Percentiles rank a stretch among this genome's conserved stretches.
Conservation (phyloP, 2,329 filamentous ascomycete genomes). For the Trichoderma guizhouense region DNA sequence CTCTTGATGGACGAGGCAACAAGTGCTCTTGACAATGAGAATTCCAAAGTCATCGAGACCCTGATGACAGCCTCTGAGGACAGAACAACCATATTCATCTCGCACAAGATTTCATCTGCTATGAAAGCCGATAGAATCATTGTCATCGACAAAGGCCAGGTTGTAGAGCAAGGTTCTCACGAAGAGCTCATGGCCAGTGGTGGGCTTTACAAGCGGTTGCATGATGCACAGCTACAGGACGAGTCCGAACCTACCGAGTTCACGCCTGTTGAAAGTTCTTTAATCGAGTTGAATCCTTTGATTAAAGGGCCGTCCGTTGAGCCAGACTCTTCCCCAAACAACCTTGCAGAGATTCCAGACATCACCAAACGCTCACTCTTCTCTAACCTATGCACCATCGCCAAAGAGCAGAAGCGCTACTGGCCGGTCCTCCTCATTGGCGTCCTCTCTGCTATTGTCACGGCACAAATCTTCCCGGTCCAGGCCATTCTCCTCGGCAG, state of each 20-base stretch:
- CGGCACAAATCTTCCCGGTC: background rate
- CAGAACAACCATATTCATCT: background rate
- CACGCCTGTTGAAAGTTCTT: background rate
- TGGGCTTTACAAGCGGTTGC: background rate
- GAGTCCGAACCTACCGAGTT: background rate
- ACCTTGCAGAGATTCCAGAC: background rate
- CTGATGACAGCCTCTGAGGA: background rate
- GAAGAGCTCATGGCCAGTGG: background rate
- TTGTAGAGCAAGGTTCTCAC: background rate
- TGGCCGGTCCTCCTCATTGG: background rate
- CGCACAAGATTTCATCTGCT: background rate
- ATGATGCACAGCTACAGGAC: background rate
- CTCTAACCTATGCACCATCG: background rate
- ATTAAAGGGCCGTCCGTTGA: background rate
- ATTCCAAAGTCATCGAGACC: background rate
- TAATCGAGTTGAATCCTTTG: background rate
- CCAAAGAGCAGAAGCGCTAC: background rate
- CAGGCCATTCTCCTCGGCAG: background rate
- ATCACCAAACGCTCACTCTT: background rate
- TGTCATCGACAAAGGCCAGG: background rate
- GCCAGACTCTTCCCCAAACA: background rate
- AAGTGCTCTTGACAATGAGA: background rate
- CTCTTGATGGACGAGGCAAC: background rate
- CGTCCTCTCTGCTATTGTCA: background rate
- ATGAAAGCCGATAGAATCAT: background rate